Base-by-base conservation (phyloP, 495 filamentous ascomycete genomes). In the Copromyces sp. region DNA sequence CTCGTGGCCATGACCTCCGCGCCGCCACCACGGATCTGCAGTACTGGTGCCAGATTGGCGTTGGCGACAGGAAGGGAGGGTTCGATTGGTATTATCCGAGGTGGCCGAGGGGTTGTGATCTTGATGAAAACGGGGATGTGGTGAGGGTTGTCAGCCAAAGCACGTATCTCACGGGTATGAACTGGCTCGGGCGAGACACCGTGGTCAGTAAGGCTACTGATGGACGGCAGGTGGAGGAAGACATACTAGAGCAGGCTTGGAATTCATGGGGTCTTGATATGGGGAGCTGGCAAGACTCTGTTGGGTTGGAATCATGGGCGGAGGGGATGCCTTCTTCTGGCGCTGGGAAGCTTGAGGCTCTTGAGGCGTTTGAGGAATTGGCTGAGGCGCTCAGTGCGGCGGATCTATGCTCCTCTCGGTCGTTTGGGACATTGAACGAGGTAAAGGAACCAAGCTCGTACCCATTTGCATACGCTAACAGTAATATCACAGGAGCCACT, bases 11-110 rank as follows among this genome's bases (percentile, higher is more conserved):
- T 59, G 95, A 98, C 78, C 83, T 99, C 24, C 89, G 96, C 29
- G 92, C 89, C 38, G 89, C 90, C 0, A 89, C 98, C n/a, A 91
- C 87, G 73, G 93, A 99, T 69, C 84, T 99, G 12, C 89, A 97
- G 74, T 97, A 95, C 80, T 98, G 94, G 94, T 98, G 96, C 77
- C 95, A 98, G 81, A 94, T 98, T 81, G 94, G 89, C 1, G 88
- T 98, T 37, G 96, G 96, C n/a, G 95, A 96, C 76, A 85, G 88
- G 16, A 92, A 92, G 78, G 91, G 92, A 2, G 94, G 95, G 3
- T 85, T 97, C 35, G 93, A 95, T 70, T 99, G 96, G 96, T 91
- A 95, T 72, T 92, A 88, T 80, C 90, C 86, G 70, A 86, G 89
- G 45, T 94, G 89, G 89, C 91, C 93, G 17, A 87, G 83, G 32